Percentiles rank a stretch among this genome's conserved stretches.
Evolutionary conservation across 257 asterid species (phyloP).

Genomic region (Vinca minor): DNA sequence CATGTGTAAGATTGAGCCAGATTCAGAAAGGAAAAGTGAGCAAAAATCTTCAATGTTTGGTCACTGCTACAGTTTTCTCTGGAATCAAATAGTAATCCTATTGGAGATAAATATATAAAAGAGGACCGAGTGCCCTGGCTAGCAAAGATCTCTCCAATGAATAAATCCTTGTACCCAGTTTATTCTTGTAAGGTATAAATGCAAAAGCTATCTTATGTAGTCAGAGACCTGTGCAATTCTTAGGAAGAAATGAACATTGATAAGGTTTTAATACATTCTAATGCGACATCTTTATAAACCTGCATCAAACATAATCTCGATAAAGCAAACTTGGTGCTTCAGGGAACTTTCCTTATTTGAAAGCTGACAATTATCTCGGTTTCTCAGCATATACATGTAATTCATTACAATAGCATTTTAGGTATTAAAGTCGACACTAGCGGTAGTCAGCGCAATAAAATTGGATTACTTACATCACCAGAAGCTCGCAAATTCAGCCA

Average conservation of each 20-base stretch:
- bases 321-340: background rate
- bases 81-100: no score
- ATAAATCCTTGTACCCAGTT: background rate
- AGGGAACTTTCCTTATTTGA: background rate
- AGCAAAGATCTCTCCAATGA: background rate
- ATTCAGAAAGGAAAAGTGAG: no score
- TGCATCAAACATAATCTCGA: background rate
- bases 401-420: background rate
- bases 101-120: background rate
- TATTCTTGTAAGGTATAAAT: background rate
- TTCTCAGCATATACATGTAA: background rate
- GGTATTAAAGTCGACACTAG: background rate
- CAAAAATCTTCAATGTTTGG: no score
- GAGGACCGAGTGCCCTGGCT: background rate
- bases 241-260: background rate
- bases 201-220: background rate
- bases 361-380: background rate
- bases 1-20: slow-evolving; percentile 2
- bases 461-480: slow-evolving; percentile 57
- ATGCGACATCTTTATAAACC: background rate
- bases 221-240: background rate
- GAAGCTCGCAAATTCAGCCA: slow-evolving; percentile 79
- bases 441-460: background rate
- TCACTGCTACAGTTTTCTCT: background rate
- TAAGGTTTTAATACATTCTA: background rate